Evolutionary conservation across 2,329 filamentous ascomycete genomes (phyloP).

Genomic region (Hypoxylon sp.): DNA sequence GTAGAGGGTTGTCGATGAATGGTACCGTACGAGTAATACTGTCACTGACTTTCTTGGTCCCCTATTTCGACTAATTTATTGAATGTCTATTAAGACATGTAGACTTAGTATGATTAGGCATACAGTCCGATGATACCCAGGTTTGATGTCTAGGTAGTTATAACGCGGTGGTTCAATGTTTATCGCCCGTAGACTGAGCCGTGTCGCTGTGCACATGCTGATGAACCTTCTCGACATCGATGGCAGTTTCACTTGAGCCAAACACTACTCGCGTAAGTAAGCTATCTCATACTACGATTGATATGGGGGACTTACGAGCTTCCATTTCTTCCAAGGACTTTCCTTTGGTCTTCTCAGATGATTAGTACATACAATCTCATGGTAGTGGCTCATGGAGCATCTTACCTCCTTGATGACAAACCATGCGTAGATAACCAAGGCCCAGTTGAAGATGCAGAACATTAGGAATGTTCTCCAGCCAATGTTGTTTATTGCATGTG

Average conservation of each 20-base stretch:
- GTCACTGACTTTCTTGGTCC: too few relatives aligned
- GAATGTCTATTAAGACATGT: too few relatives aligned
- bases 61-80: too few relatives aligned
- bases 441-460: slow-evolving; percentile 34
- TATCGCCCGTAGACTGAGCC: slow-evolving; percentile 1
- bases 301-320: slow-evolving; percentile 10
- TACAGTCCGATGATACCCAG: too few relatives aligned
- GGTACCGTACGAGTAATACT: too few relatives aligned
- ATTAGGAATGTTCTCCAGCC: slow-evolving; percentile 59
- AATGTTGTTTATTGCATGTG: slow-evolving; percentile 56
- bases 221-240: slow-evolving; percentile 33
- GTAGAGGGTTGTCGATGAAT: background rate
- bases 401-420: slow-evolving; percentile 27
- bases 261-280: slow-evolving; percentile 13
- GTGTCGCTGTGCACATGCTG: slow-evolving; percentile 1
- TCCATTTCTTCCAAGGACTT: slow-evolving; percentile 24
- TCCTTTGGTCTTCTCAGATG: slow-evolving; percentile 15
- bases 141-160: too few relatives aligned
- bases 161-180: background rate
- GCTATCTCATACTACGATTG: background rate
- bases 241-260: slow-evolving; percentile 24
- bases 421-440: slow-evolving; percentile 20
- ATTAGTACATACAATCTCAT: slow-evolving; percentile 1
- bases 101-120: too few relatives aligned
- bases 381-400: background rate